These are phyloP conservation scores for Phytopythium sindhum DNA, from an alignment of 352 stramenopile genomes.

Conservation along the genomic window DNA sequence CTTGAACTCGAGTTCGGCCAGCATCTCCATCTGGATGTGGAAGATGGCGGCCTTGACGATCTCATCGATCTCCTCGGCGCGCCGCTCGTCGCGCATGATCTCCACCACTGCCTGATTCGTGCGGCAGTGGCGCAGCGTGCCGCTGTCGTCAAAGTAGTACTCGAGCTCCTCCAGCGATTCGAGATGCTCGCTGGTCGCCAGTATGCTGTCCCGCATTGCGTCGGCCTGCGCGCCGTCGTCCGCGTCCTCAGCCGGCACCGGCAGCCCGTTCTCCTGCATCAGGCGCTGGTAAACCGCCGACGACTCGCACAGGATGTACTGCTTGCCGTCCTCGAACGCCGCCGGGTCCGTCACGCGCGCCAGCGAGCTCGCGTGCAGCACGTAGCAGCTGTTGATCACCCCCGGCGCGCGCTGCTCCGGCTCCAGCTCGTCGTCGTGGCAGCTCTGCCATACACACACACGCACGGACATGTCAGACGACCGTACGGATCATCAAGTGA, in stretches of 20 bases:
- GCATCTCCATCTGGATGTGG: constrained; percentile 84
- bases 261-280: constrained; percentile 45
- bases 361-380: constrained; percentile 55
- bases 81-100: constrained; percentile 72
- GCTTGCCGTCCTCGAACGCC: constrained; percentile 62
- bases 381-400: constrained; percentile 49
- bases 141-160: constrained; percentile 73
- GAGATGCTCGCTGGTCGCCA: constrained; percentile 49
- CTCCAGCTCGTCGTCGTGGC: constrained; percentile 75
- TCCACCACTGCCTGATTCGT: constrained; percentile 74
- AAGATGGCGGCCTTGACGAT: constrained; percentile 83
- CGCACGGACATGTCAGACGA: constrained; percentile 8
- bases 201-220: constrained; percentile 29
- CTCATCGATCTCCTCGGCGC: constrained; percentile 65
- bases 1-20: constrained; percentile 73
- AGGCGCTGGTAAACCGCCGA: constrained; percentile 27
- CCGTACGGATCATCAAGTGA: too few relatives aligned
- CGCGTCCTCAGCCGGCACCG: constrained; percentile 7
- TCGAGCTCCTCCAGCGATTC: constrained; percentile 75
- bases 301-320: constrained; percentile 66
- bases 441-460: constrained; percentile 34
- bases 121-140: constrained; percentile 63
- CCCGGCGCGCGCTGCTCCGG: constrained; percentile 47
- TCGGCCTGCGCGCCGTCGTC: constrained; percentile 9
- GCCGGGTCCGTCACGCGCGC: constrained; percentile 29